Conservation (phyloP, 441 rosid genomes). For the Biscutella auriculata region DNA sequence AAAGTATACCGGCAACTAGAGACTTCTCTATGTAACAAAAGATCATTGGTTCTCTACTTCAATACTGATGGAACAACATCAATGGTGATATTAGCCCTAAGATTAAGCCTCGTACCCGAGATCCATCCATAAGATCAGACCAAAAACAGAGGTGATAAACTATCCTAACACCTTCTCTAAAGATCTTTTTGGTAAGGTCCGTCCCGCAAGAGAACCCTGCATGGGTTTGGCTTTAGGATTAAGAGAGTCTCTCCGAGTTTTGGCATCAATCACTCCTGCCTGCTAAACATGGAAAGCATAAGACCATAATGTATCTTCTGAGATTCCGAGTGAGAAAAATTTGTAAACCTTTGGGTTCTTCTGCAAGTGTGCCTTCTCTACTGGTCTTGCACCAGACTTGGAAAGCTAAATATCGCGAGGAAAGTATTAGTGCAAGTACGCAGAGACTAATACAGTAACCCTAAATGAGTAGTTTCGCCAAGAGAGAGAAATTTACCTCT, state of each 20-base stretch:
- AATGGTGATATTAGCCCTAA: background rate
- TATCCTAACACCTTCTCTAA: slow-evolving; percentile 34
- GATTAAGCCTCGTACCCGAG: too few relatives aligned
- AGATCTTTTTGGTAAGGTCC: slow-evolving; percentile 28
- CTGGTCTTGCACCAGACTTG: slow-evolving; percentile 35
- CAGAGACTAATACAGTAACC: background rate
- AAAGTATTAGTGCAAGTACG: background rate
- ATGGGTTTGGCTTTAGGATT: slow-evolving; percentile 39
- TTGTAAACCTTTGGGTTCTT: slow-evolving; percentile 48
- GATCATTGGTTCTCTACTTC: slow-evolving; percentile 6
- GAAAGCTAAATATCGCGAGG: slow-evolving; percentile 29
- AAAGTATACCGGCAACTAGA: slow-evolving; percentile 10
- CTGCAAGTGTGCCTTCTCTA: slow-evolving; percentile 28
- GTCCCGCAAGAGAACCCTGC: slow-evolving; percentile 36
- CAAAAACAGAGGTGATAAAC: background rate
- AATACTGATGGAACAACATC: slow-evolving; percentile 11
- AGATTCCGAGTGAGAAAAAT: background rate
- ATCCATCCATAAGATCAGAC: slow-evolving; percentile 9
- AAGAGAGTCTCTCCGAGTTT: slow-evolving; percentile 30
- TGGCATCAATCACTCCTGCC: slow-evolving; percentile 37
- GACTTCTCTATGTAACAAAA: slow-evolving; percentile 14
- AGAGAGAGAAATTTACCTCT: slow-evolving; percentile 34
- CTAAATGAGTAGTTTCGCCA: background rate
- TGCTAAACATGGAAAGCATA: slow-evolving; percentile 27
- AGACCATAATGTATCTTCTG: background rate